Percentiles rank a stretch among this genome's conserved stretches.
Conservation (phyloP, 352 stramenopile genomes). For the Poterioochromonas sp. region DNA sequence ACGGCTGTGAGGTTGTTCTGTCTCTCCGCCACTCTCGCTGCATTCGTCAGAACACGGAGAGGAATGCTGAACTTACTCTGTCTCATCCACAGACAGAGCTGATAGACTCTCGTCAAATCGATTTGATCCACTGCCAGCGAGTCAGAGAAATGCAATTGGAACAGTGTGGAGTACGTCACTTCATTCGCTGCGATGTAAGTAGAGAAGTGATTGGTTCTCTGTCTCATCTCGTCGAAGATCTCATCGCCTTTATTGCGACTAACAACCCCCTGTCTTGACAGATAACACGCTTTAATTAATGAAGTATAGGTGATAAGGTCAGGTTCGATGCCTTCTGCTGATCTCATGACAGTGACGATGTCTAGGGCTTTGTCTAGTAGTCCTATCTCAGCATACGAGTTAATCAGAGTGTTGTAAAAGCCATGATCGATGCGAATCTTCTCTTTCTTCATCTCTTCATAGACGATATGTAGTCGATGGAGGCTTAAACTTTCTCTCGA, state of each 20-base stretch:
- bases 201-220: slow-evolving; percentile 45
- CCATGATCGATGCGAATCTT: slow-evolving; percentile 19
- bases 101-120: no score
- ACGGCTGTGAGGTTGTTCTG: no score
- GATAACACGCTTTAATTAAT: slow-evolving; percentile 41
- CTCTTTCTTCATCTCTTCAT: slow-evolving; percentile 42
- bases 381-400: slow-evolving; percentile 27
- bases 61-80: no score
- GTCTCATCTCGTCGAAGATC: slow-evolving; percentile 44
- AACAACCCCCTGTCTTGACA: no score
- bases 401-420: slow-evolving; percentile 3
- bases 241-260: slow-evolving; percentile 28
- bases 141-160: slow-evolving; percentile 7
- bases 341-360: slow-evolving; percentile 38
- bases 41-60: no score
- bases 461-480: slow-evolving; percentile 43
- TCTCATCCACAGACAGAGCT: no score
- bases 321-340: slow-evolving; percentile 39
- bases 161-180: slow-evolving; percentile 39
- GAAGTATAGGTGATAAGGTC: slow-evolving; percentile 43
- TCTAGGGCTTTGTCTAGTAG: slow-evolving; percentile 39
- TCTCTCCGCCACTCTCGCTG: no score
- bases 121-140: no score
- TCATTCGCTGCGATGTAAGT: slow-evolving; percentile 39
- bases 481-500: no score